Conservation (phyloP, 2,329 filamentous ascomycete species). For the Calcarisporium arbuscula region DNA sequence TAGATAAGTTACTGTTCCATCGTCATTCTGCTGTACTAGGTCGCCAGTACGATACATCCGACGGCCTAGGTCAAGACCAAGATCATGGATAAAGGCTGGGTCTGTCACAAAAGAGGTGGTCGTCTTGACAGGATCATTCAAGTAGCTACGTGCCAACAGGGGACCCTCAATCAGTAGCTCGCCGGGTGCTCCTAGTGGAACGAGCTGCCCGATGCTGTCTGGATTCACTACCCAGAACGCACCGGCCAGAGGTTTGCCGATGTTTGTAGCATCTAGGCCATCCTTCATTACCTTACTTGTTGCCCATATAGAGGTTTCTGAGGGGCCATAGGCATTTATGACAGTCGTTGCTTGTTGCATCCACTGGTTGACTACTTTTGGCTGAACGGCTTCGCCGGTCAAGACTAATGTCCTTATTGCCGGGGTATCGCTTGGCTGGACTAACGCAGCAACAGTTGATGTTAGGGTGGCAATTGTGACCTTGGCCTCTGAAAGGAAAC, state of each 20-base stretch:
- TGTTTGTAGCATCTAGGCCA: not conserved
- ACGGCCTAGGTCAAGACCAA: not conserved
- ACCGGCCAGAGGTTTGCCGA: not conserved
- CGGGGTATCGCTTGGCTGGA: too few relatives aligned
- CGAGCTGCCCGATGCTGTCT: slow-evolving; percentile 1
- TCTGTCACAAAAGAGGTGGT: not conserved
- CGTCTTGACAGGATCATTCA: not conserved
- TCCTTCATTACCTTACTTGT: too few relatives aligned
- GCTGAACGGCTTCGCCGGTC: not conserved
- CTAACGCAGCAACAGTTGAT: slow-evolving; percentile 3
- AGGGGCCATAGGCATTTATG: slow-evolving; percentile 13
- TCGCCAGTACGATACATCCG: slow-evolving; percentile 33
- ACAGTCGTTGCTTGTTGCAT: too few relatives aligned
- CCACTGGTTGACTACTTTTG: not conserved
- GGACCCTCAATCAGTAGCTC: not conserved
- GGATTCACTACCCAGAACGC: slow-evolving; percentile 6
- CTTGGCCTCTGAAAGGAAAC: not conserved
- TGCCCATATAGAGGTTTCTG: too few relatives aligned
- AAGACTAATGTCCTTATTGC: too few relatives aligned
- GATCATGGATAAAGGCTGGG: not conserved
- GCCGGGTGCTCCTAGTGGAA: not conserved
- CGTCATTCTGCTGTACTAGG: slow-evolving; percentile 31
- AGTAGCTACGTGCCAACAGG: not conserved
- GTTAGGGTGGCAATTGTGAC: slow-evolving; percentile 1
- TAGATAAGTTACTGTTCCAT: slow-evolving; percentile 33